Evolutionary conservation across 192 early-diverging fungal species (phyloP).

Genomic region (Coemansia biformis): DNA sequence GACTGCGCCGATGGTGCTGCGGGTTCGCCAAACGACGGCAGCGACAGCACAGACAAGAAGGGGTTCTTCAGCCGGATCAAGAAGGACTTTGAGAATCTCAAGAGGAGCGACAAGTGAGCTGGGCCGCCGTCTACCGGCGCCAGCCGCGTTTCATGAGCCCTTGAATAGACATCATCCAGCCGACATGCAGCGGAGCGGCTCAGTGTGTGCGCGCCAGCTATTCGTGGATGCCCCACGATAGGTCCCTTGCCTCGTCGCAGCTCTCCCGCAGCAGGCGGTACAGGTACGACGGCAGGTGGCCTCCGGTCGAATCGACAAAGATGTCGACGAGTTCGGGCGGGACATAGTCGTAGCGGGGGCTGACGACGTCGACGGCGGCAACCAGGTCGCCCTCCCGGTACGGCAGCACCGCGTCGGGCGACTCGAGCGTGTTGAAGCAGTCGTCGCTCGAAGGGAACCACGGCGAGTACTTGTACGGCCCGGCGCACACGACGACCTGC

Average conservation of each 20-base stretch:
- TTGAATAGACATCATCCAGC: too few relatives aligned
- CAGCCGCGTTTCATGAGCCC: too few relatives aligned
- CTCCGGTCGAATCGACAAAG: constrained; percentile 84
- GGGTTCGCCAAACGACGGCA: too few relatives aligned
- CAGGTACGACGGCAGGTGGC: constrained; percentile 72
- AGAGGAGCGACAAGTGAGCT: too few relatives aligned
- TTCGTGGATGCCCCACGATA: constrained; percentile 38
- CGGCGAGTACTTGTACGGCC: constrained; percentile 84
- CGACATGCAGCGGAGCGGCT: too few relatives aligned
- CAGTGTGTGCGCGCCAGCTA: too few relatives aligned
- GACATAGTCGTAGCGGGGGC: constrained; percentile 90
- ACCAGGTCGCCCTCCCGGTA: constrained; percentile 79
- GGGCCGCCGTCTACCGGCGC: too few relatives aligned
- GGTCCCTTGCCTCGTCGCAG: constrained; percentile 46
- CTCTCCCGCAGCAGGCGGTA: constrained; percentile 69
- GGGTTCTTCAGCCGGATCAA: too few relatives aligned
- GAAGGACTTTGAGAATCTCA: too few relatives aligned
- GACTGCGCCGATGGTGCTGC: too few relatives aligned
- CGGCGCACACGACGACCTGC: constrained; percentile 88
- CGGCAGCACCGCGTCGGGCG: constrained; percentile 74
- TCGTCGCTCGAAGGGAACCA: constrained; percentile 86
- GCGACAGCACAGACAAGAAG: too few relatives aligned
- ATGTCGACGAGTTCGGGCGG: constrained; percentile 83
- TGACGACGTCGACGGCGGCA: constrained; percentile 72
- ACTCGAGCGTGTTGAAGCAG: constrained; percentile 67